These are phyloP conservation scores for Podila minutissima DNA, from an alignment of 192 early-diverging fungal genomes.

Conservation along the genomic window DNA sequence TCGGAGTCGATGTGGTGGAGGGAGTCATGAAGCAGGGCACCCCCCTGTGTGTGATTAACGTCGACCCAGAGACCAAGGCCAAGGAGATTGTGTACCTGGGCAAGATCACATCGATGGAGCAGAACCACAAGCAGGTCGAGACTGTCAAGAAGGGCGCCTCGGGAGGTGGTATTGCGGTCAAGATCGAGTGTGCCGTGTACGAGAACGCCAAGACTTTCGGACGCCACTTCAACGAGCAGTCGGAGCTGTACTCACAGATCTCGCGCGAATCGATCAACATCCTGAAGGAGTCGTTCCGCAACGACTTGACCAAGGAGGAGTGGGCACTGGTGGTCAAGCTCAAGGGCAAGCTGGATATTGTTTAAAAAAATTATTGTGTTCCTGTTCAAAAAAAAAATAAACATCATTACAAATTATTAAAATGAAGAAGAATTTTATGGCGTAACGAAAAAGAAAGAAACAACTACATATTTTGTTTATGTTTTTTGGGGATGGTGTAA, in stretches of 20 bases:
- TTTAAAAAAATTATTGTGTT: slow-evolving; percentile 15
- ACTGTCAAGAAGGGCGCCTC: slow-evolving; percentile 84
- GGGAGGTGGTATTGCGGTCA: slow-evolving; percentile 88
- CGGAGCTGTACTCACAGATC: slow-evolving; percentile 84
- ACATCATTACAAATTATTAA: background rate
- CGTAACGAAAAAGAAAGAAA: background rate
- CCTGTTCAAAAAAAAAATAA: slow-evolving; percentile 6
- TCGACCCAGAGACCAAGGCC: slow-evolving; percentile 76
- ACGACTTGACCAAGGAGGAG: slow-evolving; percentile 91
- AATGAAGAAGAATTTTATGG: background rate
- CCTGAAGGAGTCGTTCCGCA: slow-evolving; percentile 92
- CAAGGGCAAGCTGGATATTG: slow-evolving; percentile 62
- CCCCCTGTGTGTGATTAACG: slow-evolving; percentile 88
- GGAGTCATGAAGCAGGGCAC: slow-evolving; percentile 90
- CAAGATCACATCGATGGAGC: slow-evolving; percentile 90
- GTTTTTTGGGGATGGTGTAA: too few relatives aligned
- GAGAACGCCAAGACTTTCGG: slow-evolving; percentile 92
- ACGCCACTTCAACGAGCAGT: slow-evolving; percentile 89
- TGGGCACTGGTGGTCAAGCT: slow-evolving; percentile 84
- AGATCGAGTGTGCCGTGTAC: slow-evolving; percentile 87
- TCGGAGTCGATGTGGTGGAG: slow-evolving; percentile 96
- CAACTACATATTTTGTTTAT: background rate
- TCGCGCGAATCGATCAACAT: slow-evolving; percentile 93
- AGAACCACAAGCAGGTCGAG: slow-evolving; percentile 88
- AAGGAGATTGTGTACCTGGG: slow-evolving; percentile 81